Conservation (phyloP, 495 filamentous ascomycete genomes). For the Talaromyces nanjingensis region DNA sequence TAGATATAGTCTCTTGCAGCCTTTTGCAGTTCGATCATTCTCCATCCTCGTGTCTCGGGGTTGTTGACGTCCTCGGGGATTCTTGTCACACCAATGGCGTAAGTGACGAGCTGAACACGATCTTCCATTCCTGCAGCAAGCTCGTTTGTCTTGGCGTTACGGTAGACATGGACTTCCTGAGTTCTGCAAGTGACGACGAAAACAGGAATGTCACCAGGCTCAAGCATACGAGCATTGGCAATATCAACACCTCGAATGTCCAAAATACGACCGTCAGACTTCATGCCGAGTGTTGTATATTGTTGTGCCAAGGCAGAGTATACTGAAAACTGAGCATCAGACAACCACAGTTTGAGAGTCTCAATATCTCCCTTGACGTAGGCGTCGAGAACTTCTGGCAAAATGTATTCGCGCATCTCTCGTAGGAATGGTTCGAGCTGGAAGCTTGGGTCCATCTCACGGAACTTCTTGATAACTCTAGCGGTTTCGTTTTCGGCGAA, state of each 20-base stretch:
- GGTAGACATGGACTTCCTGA: constrained; percentile 97
- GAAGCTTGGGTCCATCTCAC: constrained; percentile 93
- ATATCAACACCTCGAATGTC: constrained; percentile 94
- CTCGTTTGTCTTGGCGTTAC: constrained; percentile 78
- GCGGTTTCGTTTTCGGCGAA: constrained; percentile 98
- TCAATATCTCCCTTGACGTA: constrained; percentile 95
- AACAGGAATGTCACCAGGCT: constrained; percentile 95
- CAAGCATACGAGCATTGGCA: constrained; percentile 77
- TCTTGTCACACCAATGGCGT: constrained; percentile 91
- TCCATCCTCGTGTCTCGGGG: constrained; percentile 92
- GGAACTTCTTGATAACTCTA: constrained; percentile 92
- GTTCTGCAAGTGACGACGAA: constrained; percentile 95
- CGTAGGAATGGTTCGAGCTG: constrained; percentile 88
- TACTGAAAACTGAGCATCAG: constrained; percentile 87
- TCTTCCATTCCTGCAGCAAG: constrained; percentile 98
- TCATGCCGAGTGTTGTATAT: constrained; percentile 85
- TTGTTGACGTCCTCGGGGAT: constrained; percentile 94
- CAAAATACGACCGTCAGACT: constrained; percentile 87
- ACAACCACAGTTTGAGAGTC: constrained; percentile 88
- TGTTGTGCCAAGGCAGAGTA: constrained; percentile 92
- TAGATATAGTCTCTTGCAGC: constrained; percentile 90
- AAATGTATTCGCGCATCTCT: constrained; percentile 94
- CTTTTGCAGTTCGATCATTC: constrained; percentile 97
- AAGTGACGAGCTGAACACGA: constrained; percentile 94
- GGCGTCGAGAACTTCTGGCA: constrained; percentile 94